Conservation (phyloP, 768 basidiomycete species). For the Goffeauzyma gilvescens region DNA sequence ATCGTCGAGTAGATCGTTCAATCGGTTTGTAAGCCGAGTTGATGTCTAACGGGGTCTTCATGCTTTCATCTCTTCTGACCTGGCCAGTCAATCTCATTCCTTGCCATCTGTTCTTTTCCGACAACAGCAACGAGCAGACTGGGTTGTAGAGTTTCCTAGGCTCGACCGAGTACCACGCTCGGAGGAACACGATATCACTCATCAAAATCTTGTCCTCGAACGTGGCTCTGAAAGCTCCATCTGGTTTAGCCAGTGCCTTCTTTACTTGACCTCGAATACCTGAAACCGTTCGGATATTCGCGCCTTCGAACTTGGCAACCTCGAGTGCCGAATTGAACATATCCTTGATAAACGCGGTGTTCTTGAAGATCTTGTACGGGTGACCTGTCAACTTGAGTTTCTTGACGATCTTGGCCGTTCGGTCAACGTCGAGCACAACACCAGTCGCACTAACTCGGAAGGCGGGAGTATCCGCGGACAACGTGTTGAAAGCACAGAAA, state of each 20-base stretch:
- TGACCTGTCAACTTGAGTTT: slow-evolving; percentile 90
- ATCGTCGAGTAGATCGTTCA: slow-evolving; percentile 58
- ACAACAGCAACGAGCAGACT: slow-evolving; percentile 70
- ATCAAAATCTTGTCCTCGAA: slow-evolving; percentile 95
- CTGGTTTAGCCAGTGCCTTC: slow-evolving; percentile 83
- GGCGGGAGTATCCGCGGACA: slow-evolving; percentile 46
- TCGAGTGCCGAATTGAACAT: slow-evolving; percentile 90
- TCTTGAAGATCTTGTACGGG: slow-evolving; percentile 96
- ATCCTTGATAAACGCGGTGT: slow-evolving; percentile 91
- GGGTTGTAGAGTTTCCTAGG: slow-evolving; percentile 94
- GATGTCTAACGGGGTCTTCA: slow-evolving; percentile 59
- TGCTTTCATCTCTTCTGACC: slow-evolving; percentile 62
- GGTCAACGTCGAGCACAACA: slow-evolving; percentile 81
- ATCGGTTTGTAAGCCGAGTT: slow-evolving; percentile 70
- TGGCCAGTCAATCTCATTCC: slow-evolving; percentile 95
- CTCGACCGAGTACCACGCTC: slow-evolving; percentile 91
- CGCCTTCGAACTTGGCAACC: slow-evolving; percentile 96
- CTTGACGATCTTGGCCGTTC: slow-evolving; percentile 87
- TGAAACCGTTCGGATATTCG: slow-evolving; percentile 84
- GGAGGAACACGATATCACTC: slow-evolving; percentile 87
- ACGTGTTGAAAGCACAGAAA: slow-evolving; percentile 87
- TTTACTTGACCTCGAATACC: slow-evolving; percentile 94
- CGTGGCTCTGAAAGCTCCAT: slow-evolving; percentile 84
- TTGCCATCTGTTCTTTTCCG: slow-evolving; percentile 62
- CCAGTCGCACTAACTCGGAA: slow-evolving; percentile 88